Percentiles rank a stretch among this genome's conserved stretches.
Conservation (phyloP, 768 basidiomycete genomes). For the Panaeolus papilionaceus region DNA sequence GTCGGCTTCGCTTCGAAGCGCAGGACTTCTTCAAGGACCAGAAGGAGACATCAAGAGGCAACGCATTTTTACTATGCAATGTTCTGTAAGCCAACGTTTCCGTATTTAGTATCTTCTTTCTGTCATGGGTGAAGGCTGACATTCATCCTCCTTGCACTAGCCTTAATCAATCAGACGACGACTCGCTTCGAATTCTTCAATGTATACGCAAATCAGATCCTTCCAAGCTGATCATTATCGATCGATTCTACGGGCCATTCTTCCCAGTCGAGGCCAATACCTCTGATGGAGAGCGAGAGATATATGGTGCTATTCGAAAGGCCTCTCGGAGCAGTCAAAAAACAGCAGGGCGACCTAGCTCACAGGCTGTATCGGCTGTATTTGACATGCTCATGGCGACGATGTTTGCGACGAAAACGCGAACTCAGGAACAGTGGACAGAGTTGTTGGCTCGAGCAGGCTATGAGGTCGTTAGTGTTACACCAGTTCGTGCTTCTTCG, state of each 20-base stretch:
- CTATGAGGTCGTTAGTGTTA: neutral
- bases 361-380: neutral
- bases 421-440: neutral
- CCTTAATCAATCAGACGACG: neutral
- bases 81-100: neutral
- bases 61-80: neutral
- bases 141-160: neutral
- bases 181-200: neutral
- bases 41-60: neutral
- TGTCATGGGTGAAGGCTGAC: neutral
- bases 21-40: slow-evolving; percentile 1
- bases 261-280: neutral
- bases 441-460: neutral
- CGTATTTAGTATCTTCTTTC: no score
- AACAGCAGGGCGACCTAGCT: neutral
- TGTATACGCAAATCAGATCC: slow-evolving; percentile 4
- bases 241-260: slow-evolving; percentile 3
- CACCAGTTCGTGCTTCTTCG: neutral
- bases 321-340: neutral
- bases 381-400: neutral
- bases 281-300: neutral
- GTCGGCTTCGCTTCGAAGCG: neutral
- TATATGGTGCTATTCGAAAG: neutral
- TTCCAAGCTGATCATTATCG: neutral
- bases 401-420: neutral